Conservation (phyloP, 108 stramenopile genomes). For the Pinguiococcus pyrenoidosus region DNA sequence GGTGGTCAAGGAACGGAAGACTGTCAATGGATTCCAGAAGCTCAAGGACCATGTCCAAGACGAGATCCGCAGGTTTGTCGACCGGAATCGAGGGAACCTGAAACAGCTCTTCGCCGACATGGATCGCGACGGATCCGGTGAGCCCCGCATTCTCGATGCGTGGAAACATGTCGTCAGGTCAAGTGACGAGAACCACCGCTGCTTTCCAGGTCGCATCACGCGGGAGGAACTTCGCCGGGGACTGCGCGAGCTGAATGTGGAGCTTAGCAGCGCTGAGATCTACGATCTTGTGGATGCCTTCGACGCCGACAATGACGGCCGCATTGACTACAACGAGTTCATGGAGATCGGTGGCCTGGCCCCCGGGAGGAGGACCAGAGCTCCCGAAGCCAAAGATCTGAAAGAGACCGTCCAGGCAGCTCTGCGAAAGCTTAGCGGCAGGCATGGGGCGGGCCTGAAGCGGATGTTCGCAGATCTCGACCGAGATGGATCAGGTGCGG, state of each 20-base stretch:
- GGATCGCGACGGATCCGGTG: too few relatives aligned
- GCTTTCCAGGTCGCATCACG: neutral
- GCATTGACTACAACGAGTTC: neutral
- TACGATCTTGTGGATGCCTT: neutral
- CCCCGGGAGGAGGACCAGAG: too few relatives aligned
- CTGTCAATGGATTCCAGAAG: too few relatives aligned
- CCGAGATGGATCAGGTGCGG: neutral
- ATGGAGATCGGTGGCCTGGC: neutral
- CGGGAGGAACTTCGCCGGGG: neutral
- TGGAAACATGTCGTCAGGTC: too few relatives aligned
- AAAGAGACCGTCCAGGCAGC: neutral
- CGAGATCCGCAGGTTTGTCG: too few relatives aligned
- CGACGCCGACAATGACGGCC: neutral
- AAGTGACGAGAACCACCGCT: too few relatives aligned
- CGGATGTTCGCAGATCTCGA: conserved; percentile 1
- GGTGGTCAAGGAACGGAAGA: too few relatives aligned
- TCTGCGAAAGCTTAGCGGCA: neutral
- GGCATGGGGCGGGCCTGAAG: neutral
- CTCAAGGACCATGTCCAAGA: too few relatives aligned
- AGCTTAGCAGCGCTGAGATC: neutral
- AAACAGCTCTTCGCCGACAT: neutral
- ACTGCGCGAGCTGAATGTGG: neutral
- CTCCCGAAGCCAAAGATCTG: too few relatives aligned
- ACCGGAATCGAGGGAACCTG: too few relatives aligned
- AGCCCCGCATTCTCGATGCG: too few relatives aligned